Percentiles rank a stretch among this genome's conserved stretches.
Conservation (phyloP, 2,329 filamentous ascomycete genomes). For the Xylariaceae sp. region DNA sequence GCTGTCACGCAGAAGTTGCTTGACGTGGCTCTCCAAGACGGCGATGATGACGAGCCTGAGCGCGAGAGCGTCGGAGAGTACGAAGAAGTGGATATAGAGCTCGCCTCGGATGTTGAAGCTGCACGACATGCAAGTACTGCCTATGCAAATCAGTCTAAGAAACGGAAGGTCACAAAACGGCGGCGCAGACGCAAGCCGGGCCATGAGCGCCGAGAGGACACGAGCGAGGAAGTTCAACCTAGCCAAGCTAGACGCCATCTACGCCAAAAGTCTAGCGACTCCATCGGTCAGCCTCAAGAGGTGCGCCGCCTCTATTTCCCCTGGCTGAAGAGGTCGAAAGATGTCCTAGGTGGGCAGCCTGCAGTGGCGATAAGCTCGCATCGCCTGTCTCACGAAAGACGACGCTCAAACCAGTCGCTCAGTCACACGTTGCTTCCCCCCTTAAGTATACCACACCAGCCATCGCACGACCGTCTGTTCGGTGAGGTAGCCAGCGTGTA, state of each 20-base stretch:
- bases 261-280: slow-evolving; percentile 19
- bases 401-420: slow-evolving; percentile 22
- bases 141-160: slow-evolving; percentile 32
- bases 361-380: slow-evolving; percentile 9
- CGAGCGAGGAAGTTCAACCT: slow-evolving; percentile 13
- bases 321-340: slow-evolving; percentile 24
- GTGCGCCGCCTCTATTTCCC: slow-evolving; percentile 21
- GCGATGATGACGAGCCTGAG: slow-evolving; percentile 35
- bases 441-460: slow-evolving; percentile 21
- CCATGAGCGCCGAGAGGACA: slow-evolving; percentile 23
- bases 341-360: slow-evolving; percentile 15
- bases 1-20: slow-evolving; percentile 49
- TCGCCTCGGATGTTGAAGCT: slow-evolving; percentile 30
- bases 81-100: slow-evolving; percentile 28
- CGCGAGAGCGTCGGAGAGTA: slow-evolving; percentile 32
- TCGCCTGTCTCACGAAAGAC: slow-evolving; percentile 19
- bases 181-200: slow-evolving; percentile 28
- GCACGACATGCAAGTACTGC: slow-evolving; percentile 29
- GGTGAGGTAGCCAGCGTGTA: slow-evolving; percentile 28
- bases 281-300: slow-evolving; percentile 18
- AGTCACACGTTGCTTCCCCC: slow-evolving; percentile 11
- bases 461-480: slow-evolving; percentile 24
- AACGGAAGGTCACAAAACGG: slow-evolving; percentile 33
- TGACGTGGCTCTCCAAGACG: slow-evolving; percentile 30
- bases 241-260: slow-evolving; percentile 9